These are phyloP conservation scores for Aspergillus tamarii DNA, from an alignment of 2,329 filamentous ascomycete genomes.

Conservation along the genomic window DNA sequence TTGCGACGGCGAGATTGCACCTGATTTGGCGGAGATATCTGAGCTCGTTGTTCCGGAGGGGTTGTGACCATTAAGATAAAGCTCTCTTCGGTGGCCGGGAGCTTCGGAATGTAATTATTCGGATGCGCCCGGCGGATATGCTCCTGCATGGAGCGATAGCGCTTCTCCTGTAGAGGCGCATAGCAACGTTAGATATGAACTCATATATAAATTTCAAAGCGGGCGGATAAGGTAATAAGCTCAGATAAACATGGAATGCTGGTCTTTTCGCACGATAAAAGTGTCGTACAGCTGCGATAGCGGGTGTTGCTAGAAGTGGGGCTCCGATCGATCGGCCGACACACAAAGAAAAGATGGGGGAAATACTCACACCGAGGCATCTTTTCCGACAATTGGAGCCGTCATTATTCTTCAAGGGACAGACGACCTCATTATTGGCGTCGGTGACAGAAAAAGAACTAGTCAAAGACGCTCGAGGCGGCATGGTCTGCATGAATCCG, in stretches of 20 bases:
- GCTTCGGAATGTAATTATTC: constrained; percentile 95
- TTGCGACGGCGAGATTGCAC: constrained; percentile 38
- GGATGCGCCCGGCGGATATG: constrained; percentile 97
- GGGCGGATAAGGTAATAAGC: background rate
- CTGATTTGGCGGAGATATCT: constrained; percentile 51
- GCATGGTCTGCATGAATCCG: constrained; percentile 67
- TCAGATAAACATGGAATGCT: background rate
- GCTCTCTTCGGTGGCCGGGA: constrained; percentile 96
- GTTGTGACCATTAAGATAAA: constrained; percentile 95
- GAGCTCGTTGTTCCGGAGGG: constrained; percentile 73
- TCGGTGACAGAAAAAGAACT: constrained; percentile 91
- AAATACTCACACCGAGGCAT: constrained; percentile 88
- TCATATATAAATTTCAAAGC: background rate
- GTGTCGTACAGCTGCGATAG: background rate
- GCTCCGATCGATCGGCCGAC: constrained; percentile 13
- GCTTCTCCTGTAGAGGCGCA: constrained; percentile 70
- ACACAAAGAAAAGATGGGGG: constrained; percentile 16
- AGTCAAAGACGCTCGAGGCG: constrained; percentile 82
- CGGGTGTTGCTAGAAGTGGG: constrained; percentile 9
- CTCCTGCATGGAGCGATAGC: constrained; percentile 98
- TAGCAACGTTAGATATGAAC: constrained; percentile 11
- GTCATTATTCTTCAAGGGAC: constrained; percentile 93
- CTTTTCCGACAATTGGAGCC: constrained; percentile 95
- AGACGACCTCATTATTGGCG: constrained; percentile 94
- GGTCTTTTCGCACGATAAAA: background rate